Conservation (phyloP, 148 eudicot genomes). For the Vaccinium corymbosum region DNA sequence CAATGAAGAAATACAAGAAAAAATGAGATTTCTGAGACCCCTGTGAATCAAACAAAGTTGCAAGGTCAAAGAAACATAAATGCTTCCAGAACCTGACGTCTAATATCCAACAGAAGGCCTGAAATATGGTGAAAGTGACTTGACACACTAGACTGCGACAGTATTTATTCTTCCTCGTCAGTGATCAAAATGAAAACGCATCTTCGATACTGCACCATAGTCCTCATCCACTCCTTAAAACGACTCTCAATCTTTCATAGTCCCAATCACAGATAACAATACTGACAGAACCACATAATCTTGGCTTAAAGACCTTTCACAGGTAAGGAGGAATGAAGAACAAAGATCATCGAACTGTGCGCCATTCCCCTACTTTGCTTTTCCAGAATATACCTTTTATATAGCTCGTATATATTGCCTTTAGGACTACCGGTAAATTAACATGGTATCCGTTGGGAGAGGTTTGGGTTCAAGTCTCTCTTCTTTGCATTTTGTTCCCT, state of each 20-base stretch:
- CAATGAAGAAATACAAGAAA: constrained; percentile 13
- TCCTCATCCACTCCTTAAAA: neutral
- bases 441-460: no score
- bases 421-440: no score
- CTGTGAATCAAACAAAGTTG: neutral
- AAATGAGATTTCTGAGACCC: constrained; percentile 7
- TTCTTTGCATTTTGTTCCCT: no score
- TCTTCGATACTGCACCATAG: neutral
- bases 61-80: neutral
- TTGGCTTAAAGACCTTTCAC: neutral
- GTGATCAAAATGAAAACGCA: neutral
- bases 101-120: neutral
- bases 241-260: neutral
- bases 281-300: neutral
- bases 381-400: neutral
- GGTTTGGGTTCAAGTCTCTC: no score
- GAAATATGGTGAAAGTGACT: neutral
- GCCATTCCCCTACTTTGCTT: constrained; percentile 5
- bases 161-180: no score
- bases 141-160: neutral
- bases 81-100: neutral
- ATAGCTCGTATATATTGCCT: no score
- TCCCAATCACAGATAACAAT: neutral
- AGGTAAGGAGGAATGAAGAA: neutral
- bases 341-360: neutral